Conservation (phyloP, 805 yeast genomes). For the Candida golubevii region DNA sequence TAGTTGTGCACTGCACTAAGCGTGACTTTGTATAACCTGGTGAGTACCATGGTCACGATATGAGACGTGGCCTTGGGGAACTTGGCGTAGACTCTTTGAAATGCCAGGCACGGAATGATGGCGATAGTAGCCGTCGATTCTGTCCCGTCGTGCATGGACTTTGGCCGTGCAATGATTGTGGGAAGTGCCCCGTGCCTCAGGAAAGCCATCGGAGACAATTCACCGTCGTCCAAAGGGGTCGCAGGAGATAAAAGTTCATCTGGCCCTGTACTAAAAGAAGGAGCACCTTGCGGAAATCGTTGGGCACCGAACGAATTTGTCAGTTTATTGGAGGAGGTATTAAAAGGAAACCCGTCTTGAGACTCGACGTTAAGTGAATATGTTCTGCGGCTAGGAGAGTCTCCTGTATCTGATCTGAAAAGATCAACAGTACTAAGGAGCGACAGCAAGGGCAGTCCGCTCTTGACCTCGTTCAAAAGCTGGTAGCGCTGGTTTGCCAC, state of each 20-base stretch:
- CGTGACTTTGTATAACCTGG: conserved; percentile 84
- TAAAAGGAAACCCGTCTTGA: conserved; percentile 1
- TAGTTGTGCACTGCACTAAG: conserved; percentile 86
- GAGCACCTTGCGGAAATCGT: neutral
- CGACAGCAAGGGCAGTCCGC: conserved; percentile 83
- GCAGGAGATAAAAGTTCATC: neutral
- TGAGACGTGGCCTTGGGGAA: conserved; percentile 91
- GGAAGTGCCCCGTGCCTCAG: conserved; percentile 19
- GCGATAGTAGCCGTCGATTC: conserved; percentile 70
- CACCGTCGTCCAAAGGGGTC: conserved; percentile 1
- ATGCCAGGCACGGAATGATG: conserved; percentile 83
- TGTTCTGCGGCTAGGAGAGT: neutral
- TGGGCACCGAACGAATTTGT: neutral
- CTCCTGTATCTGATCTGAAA: conserved; percentile 35
- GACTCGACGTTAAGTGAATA: conserved; percentile 1
- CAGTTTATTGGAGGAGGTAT: neutral
- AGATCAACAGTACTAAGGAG: conserved; percentile 74
- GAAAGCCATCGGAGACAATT: neutral
- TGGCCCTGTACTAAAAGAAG: conserved; percentile 3
- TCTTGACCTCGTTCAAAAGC: conserved; percentile 70
- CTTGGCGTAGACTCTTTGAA: conserved; percentile 61
- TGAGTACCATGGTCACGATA: conserved; percentile 86
- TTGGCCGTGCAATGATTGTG: conserved; percentile 68
- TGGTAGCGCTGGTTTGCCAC: conserved; percentile 65
- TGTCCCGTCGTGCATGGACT: conserved; percentile 13